phyloP scores from a whole-genome alignment of 2,329 filamentous ascomycete genomes.

The Coniochaeta pulveracea region DNA sequence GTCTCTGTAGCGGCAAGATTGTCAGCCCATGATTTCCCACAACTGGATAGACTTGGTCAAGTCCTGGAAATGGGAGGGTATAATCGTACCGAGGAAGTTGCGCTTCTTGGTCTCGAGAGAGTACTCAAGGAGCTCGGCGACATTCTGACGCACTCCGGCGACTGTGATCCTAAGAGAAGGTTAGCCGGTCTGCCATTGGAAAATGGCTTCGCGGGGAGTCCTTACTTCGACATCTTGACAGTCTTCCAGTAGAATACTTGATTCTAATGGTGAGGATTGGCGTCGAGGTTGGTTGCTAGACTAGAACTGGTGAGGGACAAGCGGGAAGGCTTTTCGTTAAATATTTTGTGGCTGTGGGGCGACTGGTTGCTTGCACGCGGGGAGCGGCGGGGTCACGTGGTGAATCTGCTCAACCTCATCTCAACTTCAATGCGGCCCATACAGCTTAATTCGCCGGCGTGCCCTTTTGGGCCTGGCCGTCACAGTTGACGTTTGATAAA shows the following conservation, averaged over 20 bases:
- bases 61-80: too few species aligned
- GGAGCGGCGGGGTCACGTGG: neutral
- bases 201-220: too few species aligned
- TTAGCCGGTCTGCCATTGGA: too few species aligned
- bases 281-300: slow-evolving; percentile 17
- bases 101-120: slow-evolving; percentile 87
- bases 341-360: slow-evolving; percentile 4
- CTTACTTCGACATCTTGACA: slow-evolving; percentile 81
- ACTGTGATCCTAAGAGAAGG: too few species aligned
- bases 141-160: slow-evolving; percentile 92
- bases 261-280: slow-evolving; percentile 64
- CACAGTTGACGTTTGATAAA: too few species aligned
- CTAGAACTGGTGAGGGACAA: neutral
- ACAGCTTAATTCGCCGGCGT: neutral
- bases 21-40: neutral
- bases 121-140: slow-evolving; percentile 90
- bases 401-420: neutral
- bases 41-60: too few species aligned
- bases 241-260: slow-evolving; percentile 69
- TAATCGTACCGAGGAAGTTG: slow-evolving; percentile 65
- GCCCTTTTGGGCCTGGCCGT: neutral
- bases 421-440: neutral
- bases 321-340: neutral
- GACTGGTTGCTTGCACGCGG: neutral
- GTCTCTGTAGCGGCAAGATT: slow-evolving; percentile 38